Conservation (phyloP, 1,284 basidiomycete species). For the Sutorius eximius region DNA sequence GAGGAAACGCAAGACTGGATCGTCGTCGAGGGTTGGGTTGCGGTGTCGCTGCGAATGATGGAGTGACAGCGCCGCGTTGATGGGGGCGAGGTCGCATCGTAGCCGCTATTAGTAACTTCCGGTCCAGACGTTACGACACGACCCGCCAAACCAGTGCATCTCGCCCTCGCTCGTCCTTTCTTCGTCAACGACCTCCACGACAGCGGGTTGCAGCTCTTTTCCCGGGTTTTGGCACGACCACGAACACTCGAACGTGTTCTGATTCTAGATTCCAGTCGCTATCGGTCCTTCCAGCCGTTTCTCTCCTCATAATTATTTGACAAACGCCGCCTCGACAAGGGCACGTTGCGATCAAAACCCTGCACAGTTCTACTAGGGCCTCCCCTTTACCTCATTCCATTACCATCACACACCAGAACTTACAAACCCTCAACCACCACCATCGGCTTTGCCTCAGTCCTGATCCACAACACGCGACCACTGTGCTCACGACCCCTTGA, state of each 20-base stretch:
- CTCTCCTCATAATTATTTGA: conserved; percentile 36
- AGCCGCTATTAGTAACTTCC: conserved; percentile 32
- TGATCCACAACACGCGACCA: conserved; percentile 42
- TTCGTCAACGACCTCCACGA: conserved; percentile 22
- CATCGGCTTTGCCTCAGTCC: conserved; percentile 31
- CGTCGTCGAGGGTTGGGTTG: conserved; percentile 7
- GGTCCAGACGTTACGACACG: conserved; percentile 34
- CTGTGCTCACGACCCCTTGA: conserved; percentile 51
- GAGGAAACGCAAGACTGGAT: background rate
- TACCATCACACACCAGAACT: conserved; percentile 43
- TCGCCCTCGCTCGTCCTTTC: conserved; percentile 12
- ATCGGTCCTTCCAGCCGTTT: conserved; percentile 18
- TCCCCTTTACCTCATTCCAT: conserved; percentile 57
- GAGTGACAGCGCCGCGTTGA: conserved; percentile 23
- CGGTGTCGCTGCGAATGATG: conserved; percentile 9
- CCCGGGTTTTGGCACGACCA: conserved; percentile 13
- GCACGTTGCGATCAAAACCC: conserved; percentile 72
- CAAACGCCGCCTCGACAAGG: conserved; percentile 50
- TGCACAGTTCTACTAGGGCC: conserved; percentile 55
- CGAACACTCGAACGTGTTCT: conserved; percentile 22
- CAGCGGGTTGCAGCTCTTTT: conserved; percentile 5
- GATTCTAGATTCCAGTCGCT: conserved; percentile 18
- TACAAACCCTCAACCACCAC: conserved; percentile 40
- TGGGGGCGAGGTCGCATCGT: conserved; percentile 15
- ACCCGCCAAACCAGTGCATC: conserved; percentile 35